Evolutionary conservation across 768 basidiomycete species (phyloP), one percentile per base, ranked within the genome.

Genomic region (Russula vinacea): DNA sequence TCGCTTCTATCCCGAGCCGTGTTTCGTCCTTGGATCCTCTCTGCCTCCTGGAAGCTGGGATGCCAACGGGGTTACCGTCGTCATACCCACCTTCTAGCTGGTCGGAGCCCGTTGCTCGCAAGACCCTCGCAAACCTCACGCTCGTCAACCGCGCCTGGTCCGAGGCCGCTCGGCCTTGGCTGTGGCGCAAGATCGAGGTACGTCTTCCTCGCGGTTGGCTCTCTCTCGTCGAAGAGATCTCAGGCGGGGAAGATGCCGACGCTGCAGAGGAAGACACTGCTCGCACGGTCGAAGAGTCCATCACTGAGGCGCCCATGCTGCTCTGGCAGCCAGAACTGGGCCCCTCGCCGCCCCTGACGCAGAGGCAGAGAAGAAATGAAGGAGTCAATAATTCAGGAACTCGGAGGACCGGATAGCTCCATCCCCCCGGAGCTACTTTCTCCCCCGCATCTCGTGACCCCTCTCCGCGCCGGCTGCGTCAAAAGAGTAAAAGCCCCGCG

Each of bases 161-260:
- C 71, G 82, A 84, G 33, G 92, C 90, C 1, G 89, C 92, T n/a
- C 88, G 87, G 69, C 91, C 91, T 0, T 94, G 88, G 89, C 77
- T 94, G 6, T 94, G 92, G 91, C 83, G 83, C 62, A 85, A 85
- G 64, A 78, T 94, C 66, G 92, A 93, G 73, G 87, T 94, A 56
- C 83, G 90, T 6, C 82, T 93, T 6, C 92, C 92, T 11, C 83
- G 86, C n/a, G 86, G 83, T 67, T 94, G 92, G 90, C 84, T 94
- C 16, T 79, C 89, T 11, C 80, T 94, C 49, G 82, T 93, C 17
- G 89, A 92, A 49, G 85, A 90, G 69, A 84, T 94, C 39, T 81
- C 87, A 1, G 89, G 87, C 74, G 85, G 84, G 19, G 88, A 88
- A 60, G 83, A 84, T 45, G 84, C 86, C 61, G 73, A 73, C 19